These are phyloP conservation scores for Aphanomyces invadans DNA, from an alignment of 352 stramenopile species.

Conservation along the genomic window DNA sequence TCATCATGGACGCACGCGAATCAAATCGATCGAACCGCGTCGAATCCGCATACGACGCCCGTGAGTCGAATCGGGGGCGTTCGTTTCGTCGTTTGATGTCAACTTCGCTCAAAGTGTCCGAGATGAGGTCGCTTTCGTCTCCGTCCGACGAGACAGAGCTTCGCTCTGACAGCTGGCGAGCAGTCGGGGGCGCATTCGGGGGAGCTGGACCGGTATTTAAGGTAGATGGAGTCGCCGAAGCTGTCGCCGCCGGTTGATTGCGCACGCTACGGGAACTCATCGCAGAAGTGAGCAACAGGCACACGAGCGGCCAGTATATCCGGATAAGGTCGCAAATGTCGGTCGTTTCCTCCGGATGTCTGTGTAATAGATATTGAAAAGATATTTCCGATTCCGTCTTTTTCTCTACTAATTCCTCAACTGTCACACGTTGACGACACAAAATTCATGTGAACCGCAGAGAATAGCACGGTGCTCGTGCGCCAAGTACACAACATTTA, in stretches of 20 bases:
- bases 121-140: not conserved
- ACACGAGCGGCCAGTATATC: not conserved
- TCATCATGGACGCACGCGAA: conserved; percentile 65
- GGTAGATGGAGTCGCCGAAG: not conserved
- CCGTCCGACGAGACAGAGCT: conserved; percentile 2
- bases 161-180: not conserved
- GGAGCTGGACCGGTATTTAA: not conserved
- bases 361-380: too few relatives aligned
- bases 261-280: not conserved
- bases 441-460: too few relatives aligned
- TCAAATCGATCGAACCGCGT: conserved; percentile 78
- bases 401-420: too few relatives aligned
- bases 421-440: too few relatives aligned
- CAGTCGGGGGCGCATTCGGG: not conserved
- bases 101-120: conserved; percentile 6
- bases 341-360: not conserved
- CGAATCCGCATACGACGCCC: conserved; percentile 76
- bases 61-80: conserved; percentile 71
- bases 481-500: too few relatives aligned
- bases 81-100: conserved; percentile 30
- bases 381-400: too few relatives aligned
- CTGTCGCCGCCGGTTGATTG: not conserved
- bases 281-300: not conserved
- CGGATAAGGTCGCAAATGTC: not conserved
- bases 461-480: too few relatives aligned